Base-by-base conservation (phyloP, 768 basidiomycete species). In the Pulveroboletus sp. region DNA sequence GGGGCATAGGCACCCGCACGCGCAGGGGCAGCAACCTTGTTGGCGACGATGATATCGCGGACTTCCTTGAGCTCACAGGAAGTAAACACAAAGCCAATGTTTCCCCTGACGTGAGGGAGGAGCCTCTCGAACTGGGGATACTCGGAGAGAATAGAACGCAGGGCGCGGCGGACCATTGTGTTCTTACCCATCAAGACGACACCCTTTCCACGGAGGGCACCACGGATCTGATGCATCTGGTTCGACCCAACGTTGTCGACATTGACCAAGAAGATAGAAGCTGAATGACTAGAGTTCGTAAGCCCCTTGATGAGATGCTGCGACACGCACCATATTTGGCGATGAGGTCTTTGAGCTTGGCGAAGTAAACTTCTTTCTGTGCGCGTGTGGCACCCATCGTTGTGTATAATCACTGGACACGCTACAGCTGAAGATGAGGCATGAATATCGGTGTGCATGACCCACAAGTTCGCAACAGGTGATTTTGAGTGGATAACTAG, bases 241-340 rank as follows among this genome's bases (percentile, higher is more conserved):
- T 97, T 96, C 54, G 94, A 97, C 51, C 93, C 91, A 69, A 99
- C 96, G 76, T 98, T 99, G 84, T 98, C 96, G 71, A 99, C 93
- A 73, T 97, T 97, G 77, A 97, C 95, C 58, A 98, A 65, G 80
- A 99, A 97, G 76, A 99, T 92, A 51, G 95, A 95, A 65, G 92
- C 94, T 96, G 59, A n/a, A 44, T 17, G 43, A 32, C 40, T 39
- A 30, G 33, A 18, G 42, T 52, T 37, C 51, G 33, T n/a, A 36
- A 48, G 37, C 24, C 37, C 10, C 17, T 27, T n/a, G n/a, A 33
- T 24, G n/a, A 17, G n/a, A 15, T 18, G 15, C 3, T 32, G 37
- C 31, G 5, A n/a, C 30, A 80, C 90, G 66, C 57, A 96, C 93
- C 80, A 71, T 88, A 94, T 72, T 89, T 85, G 72, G 81, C 75